Percentiles rank a stretch among this genome's conserved stretches.
phyloP scores from a whole-genome alignment of 1,139 yeast species.

The Blastobotrys petasosporus region DNA sequence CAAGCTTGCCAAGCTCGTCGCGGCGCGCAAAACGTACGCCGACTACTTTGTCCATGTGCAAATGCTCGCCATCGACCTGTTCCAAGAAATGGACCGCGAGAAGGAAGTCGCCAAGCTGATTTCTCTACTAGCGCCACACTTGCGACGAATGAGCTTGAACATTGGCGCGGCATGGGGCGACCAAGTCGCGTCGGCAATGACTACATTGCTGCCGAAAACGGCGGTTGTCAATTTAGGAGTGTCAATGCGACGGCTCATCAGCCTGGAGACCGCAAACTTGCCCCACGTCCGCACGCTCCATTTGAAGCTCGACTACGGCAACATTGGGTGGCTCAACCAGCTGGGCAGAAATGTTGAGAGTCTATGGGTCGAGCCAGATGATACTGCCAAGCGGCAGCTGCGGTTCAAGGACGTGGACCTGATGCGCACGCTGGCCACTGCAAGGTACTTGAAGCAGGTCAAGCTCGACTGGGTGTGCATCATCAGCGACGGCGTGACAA shows the following conservation, averaged over 20 bases:
- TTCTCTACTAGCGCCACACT: neutral
- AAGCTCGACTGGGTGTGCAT: slow-evolving; percentile 7
- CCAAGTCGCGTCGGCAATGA: slow-evolving; percentile 3
- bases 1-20: slow-evolving; percentile 2
- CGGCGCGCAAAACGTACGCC: neutral
- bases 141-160: slow-evolving; percentile 1
- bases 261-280: neutral
- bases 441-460: slow-evolving; percentile 7
- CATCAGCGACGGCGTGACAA: slow-evolving; percentile 5
- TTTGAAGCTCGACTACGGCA: slow-evolving; percentile 7
- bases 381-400: slow-evolving; percentile 2
- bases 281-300: neutral
- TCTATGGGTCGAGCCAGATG: slow-evolving; percentile 2
- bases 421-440: slow-evolving; percentile 1
- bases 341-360: slow-evolving; percentile 4
- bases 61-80: slow-evolving; percentile 3
- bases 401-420: slow-evolving; percentile 2
- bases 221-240: slow-evolving; percentile 5
- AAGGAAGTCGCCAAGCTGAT: slow-evolving; percentile 4
- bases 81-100: slow-evolving; percentile 5
- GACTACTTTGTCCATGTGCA: slow-evolving; percentile 8
- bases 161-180: slow-evolving; percentile 13
- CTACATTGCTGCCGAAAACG: neutral
- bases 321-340: slow-evolving; percentile 8
- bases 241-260: slow-evolving; percentile 2